Base-by-base conservation (phyloP, 164 flowering plant genomes). In the Nymphaea thermarum region DNA sequence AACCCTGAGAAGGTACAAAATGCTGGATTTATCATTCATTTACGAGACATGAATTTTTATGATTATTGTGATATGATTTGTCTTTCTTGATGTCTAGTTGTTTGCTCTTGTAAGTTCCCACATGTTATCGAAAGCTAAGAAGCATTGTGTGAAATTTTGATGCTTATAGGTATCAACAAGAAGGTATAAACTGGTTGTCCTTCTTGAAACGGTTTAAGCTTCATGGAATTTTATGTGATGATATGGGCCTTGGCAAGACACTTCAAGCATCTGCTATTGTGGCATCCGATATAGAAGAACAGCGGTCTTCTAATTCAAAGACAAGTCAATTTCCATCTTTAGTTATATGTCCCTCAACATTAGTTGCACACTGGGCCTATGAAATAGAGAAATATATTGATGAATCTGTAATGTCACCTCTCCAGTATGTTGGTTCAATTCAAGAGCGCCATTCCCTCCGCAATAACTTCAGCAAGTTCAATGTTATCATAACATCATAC, bases 171-270 rank as follows among this genome's bases (percentile, higher is more conserved):
- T 95, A 95, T 77, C 99, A 95, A 72, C 99, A 95, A 72, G 99
- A 95, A 79, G 99, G 99, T 66, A 89, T 95, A 76, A 95, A 95
- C 70, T 95, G 99, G 99, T 78, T 95, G 75, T 90, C 91, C 42
- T 95, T 95, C 77, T 67, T 95, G 68, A 90, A 77, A 69, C 94
- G 98, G 60, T 95, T 95, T 78, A 95, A 87, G 79, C 94, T 95
- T 81, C 99, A 95, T 81, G 99, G 98, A 44, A 90, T 95, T 60
- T 78, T 95, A 71, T 95, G 99, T 85, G 99, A 95, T 89, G 99
- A 95, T 77, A 95, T 95, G 99, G 99, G 99, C 67, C 97, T 95
- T 65, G 99, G 99, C 65, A 95, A 95, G 81, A 95, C 99, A 45
- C 90, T 95, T 64, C 99, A 95, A 80, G 93, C 99, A 66, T 86